phyloP scores from a whole-genome alignment of 495 filamentous ascomycete genomes.

The Achaetomiella virescens region DNA sequence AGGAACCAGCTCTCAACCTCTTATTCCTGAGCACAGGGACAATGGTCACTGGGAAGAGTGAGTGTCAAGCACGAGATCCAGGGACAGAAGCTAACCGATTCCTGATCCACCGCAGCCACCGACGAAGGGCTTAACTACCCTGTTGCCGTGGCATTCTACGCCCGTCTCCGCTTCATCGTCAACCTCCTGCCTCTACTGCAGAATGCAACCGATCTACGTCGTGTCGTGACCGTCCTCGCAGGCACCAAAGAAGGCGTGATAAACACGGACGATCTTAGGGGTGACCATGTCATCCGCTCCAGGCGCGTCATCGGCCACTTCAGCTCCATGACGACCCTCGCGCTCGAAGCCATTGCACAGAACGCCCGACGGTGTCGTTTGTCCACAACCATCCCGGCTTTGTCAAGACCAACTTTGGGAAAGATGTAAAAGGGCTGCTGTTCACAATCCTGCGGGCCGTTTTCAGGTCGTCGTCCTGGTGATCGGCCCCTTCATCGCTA shows the following conservation, averaged over 20 bases:
- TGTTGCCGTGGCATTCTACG: conserved; percentile 53
- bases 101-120: conserved; percentile 38
- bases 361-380: conserved; percentile 48
- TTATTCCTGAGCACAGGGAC: conserved; percentile 52
- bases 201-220: conserved; percentile 39
- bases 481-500: too few species aligned
- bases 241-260: conserved; percentile 51
- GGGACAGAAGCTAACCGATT: too few species aligned
- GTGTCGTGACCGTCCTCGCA: conserved; percentile 54
- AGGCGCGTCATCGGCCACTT: conserved; percentile 38
- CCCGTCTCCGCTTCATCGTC: conserved; percentile 54
- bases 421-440: neutral
- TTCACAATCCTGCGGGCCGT: conserved; percentile 5
- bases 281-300: too few species aligned
- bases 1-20: conserved; percentile 53
- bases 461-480: conserved; percentile 14
- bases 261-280: conserved; percentile 41
- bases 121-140: conserved; percentile 51
- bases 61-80: too few species aligned
- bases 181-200: conserved; percentile 59
- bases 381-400: conserved; percentile 53
- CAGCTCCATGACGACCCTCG: conserved; percentile 45
- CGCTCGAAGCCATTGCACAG: conserved; percentile 43
- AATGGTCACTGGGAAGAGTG: conserved; percentile 26
- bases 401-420: conserved; percentile 35